Evolutionary conservation across 192 early-diverging fungal genomes (phyloP), one percentile per base, ranked within the genome.

Genomic region (Coemansia asiatica): DNA sequence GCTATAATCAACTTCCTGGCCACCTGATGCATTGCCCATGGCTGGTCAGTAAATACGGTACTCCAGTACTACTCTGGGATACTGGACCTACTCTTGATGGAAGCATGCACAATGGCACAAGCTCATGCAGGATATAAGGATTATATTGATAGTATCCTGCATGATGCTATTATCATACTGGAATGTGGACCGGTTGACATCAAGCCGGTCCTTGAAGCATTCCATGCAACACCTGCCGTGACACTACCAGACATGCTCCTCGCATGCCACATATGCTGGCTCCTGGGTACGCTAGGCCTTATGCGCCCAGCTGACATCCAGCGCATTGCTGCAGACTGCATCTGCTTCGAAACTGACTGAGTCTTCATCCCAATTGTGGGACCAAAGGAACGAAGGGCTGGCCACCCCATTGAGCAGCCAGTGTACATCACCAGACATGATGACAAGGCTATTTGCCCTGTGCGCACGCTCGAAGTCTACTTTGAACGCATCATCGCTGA

Each of bases 281-380:
- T 48, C 47, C 47, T 48, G 4, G 12, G 47, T 6, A 48, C 47
- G 12, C 12, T 48, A 15, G 47, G 47, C 12, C 19, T 48, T 4
- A 48, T 48, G 47, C 47, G 2, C 47, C 47, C 47, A 21, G 47
- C 47, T 21, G 47, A 48, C 47, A 48, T 48, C 12, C 47, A 48
- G 47, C 16, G 47, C 47, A 48, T 48, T 48, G 47, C 47, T 21
- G 47, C 47, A 15, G 47, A 48, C 16, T 15, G 12, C 47, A 48
- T 48, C 47, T 15, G 12, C 18, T 48, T 48, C 47, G 12, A 48
- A 15, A 15, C 4, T 2, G 47, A 48, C 12, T 12, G 12, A 15
- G 47, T 48, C 4, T 48, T 48, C 47, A 48, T 48, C 47, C 47
- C 47, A 48, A 48, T 48, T 4, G 47, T 48, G 47, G 47, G 47